Evolutionary conservation across 2,329 filamentous ascomycete genomes (phyloP).

Genomic region (Alternaria triticina): DNA sequence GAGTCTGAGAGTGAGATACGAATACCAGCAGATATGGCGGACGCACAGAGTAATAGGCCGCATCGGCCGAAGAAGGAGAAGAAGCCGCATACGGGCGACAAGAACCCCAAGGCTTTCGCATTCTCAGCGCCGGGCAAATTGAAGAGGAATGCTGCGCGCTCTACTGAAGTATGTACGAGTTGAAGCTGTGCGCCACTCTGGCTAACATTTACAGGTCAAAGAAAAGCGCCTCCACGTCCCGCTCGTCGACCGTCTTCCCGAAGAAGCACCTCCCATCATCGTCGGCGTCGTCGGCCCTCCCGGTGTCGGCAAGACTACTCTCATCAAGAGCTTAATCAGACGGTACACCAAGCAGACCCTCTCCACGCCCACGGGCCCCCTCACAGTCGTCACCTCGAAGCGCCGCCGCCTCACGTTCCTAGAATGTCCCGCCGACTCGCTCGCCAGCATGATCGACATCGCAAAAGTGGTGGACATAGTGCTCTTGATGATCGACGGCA

Average conservation of each 20-base stretch:
- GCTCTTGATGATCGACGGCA: slow-evolving; percentile 96
- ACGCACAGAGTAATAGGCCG: slow-evolving; percentile 77
- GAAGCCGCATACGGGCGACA: slow-evolving; percentile 74
- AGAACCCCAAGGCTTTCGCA: slow-evolving; percentile 90
- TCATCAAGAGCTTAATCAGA: slow-evolving; percentile 92
- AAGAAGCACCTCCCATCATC: slow-evolving; percentile 91
- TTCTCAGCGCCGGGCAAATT: slow-evolving; percentile 82
- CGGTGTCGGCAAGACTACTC: slow-evolving; percentile 91
- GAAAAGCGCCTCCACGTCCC: slow-evolving; percentile 97
- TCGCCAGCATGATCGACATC: slow-evolving; percentile 95
- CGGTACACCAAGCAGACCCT: slow-evolving; percentile 96
- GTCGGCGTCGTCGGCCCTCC: slow-evolving; percentile 95
- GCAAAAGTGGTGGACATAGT: slow-evolving; percentile 98
- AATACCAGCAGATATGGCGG: slow-evolving; percentile 55
- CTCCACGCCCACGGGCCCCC: slow-evolving; percentile 84
- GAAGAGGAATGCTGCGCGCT: slow-evolving; percentile 74
- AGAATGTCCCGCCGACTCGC: slow-evolving; percentile 91
- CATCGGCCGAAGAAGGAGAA: slow-evolving; percentile 90
- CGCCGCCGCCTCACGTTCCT: slow-evolving; percentile 92
- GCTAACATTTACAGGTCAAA: slow-evolving; percentile 68
- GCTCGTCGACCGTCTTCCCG: slow-evolving; percentile 91
- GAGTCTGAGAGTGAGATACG: background rate
- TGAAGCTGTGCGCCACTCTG: background rate
- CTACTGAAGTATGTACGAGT: slow-evolving; percentile 65
- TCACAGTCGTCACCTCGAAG: slow-evolving; percentile 97